phyloP scores from a whole-genome alignment of 805 yeast genomes.

The Zygoascus bituminiphila region DNA sequence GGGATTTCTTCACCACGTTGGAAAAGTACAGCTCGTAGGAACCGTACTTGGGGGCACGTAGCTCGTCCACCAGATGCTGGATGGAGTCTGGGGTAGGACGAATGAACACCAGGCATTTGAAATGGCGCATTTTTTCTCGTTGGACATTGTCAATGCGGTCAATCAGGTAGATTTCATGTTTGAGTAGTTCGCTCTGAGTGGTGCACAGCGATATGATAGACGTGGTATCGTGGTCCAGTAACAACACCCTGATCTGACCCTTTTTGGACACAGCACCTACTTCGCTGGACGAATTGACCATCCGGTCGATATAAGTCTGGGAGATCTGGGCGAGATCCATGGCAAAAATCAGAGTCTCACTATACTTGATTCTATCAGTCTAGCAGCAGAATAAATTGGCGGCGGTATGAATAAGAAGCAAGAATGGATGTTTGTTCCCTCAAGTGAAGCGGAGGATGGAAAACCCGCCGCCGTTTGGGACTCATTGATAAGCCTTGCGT shows the following conservation, averaged over 20 bases:
- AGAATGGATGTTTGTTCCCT: too few species aligned
- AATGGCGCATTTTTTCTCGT: slow-evolving; percentile 67
- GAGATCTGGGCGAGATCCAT: slow-evolving; percentile 34
- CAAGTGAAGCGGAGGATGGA: too few species aligned
- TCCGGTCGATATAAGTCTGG: slow-evolving; percentile 32
- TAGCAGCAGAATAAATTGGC: too few species aligned
- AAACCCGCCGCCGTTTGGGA: too few species aligned
- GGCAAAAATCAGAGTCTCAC: too few species aligned
- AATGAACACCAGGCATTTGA: slow-evolving; percentile 72
- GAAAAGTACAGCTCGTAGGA: slow-evolving; percentile 70
- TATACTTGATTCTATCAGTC: too few species aligned
- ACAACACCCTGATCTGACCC: slow-evolving; percentile 53
- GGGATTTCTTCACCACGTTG: slow-evolving; percentile 64
- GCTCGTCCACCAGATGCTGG: slow-evolving; percentile 51
- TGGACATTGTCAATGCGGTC: slow-evolving; percentile 56
- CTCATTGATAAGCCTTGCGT: too few species aligned
- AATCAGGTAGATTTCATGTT: slow-evolving; percentile 75
- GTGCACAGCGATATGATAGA: slow-evolving; percentile 80
- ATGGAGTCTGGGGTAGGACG: slow-evolving; percentile 65
- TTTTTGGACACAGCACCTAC: slow-evolving; percentile 12
- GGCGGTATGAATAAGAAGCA: too few species aligned
- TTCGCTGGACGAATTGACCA: slow-evolving; percentile 19
- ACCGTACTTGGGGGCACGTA: slow-evolving; percentile 70
- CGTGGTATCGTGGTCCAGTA: slow-evolving; percentile 74
- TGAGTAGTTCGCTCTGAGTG: slow-evolving; percentile 76